Evolutionary conservation across 1,139 yeast species (phyloP), one percentile per base, ranked within the genome.

Genomic region (Pichia sp.): DNA sequence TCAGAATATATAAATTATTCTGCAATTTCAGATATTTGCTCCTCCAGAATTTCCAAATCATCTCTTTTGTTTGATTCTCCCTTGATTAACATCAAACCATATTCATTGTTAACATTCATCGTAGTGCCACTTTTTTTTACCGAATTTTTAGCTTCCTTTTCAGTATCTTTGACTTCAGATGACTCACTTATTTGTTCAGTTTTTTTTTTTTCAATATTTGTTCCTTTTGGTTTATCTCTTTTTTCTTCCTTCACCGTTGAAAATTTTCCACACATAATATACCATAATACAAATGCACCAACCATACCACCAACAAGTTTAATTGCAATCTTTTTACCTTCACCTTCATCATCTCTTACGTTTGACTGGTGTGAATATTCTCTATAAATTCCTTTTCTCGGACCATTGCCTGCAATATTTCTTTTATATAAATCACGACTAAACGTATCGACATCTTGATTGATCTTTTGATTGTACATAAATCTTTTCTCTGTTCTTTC

Each of bases 401-500:
- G 60, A 2, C 60, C 65, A 33, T 48, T 33, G 13, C 47, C 47
- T 5, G 52, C 50, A 39, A 61, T 41, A 29, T 56, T 56, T 31
- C 62, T 53, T 13, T 55, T 52, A 48, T 57, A 58, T 42, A 63
- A 48, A 44, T 60, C 59, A 46, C 64, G 65, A 13, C 58, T 56
- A 38, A 61, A 53, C 2, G 58, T 44, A 49, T 62, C 62, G 2
- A 63, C 61, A 18, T 53, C 54, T 34, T 58, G 63, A 42, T 57
- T 58, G 34, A 62, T 56, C 47, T 56, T 61, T 29, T 62, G 53
- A 45, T 60, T 60, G 38, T 54, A 56, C 50, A 57, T 55, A n/a
- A 29, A 56, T 22, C 54, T 27, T 58, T 76, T 79, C 60, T 86
- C 95, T 64, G 82, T 80, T 62, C 83, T 78, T 53, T 80, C 71